Percentiles rank a stretch among this genome's conserved stretches.
These are phyloP conservation scores for Cercospora janseana DNA, from an alignment of 2,329 filamentous ascomycete species.

Conservation along the genomic window DNA sequence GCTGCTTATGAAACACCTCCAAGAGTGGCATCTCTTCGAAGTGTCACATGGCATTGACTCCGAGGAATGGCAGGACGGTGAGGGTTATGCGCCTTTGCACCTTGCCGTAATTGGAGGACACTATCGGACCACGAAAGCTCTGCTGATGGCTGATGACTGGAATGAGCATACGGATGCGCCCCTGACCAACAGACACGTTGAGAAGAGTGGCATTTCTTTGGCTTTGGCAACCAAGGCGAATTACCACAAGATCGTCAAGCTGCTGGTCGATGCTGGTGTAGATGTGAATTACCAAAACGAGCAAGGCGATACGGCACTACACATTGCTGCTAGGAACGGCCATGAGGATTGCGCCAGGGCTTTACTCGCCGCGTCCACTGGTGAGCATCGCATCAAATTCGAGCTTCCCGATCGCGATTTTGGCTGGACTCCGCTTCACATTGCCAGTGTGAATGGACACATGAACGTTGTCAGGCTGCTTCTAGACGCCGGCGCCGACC, in stretches of 20 bases:
- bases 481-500: slow-evolving; percentile 72
- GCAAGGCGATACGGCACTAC: slow-evolving; percentile 84
- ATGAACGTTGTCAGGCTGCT: slow-evolving; percentile 72
- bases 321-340: slow-evolving; percentile 86
- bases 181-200: slow-evolving; percentile 64
- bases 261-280: slow-evolving; percentile 84
- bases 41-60: slow-evolving; percentile 83
- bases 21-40: slow-evolving; percentile 83
- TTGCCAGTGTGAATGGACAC: slow-evolving; percentile 87
- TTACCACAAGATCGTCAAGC: slow-evolving; percentile 76
- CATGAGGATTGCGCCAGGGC: slow-evolving; percentile 76
- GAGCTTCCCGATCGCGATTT: slow-evolving; percentile 81
- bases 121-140: slow-evolving; percentile 74
- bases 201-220: slow-evolving; percentile 83
- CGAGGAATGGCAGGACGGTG: slow-evolving; percentile 83
- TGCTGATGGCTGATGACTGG: slow-evolving; percentile 64
- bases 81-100: slow-evolving; percentile 88
- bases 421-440: slow-evolving; percentile 92
- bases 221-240: slow-evolving; percentile 86
- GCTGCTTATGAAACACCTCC: slow-evolving; percentile 82
- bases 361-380: slow-evolving; percentile 64
- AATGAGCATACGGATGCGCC: slow-evolving; percentile 43
- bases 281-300: slow-evolving; percentile 92
- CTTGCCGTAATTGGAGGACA: slow-evolving; percentile 90
- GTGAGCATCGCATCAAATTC: slow-evolving; percentile 69